phyloP scores from a whole-genome alignment of 2,329 filamentous ascomycete species.

The Fusarium nanum region DNA sequence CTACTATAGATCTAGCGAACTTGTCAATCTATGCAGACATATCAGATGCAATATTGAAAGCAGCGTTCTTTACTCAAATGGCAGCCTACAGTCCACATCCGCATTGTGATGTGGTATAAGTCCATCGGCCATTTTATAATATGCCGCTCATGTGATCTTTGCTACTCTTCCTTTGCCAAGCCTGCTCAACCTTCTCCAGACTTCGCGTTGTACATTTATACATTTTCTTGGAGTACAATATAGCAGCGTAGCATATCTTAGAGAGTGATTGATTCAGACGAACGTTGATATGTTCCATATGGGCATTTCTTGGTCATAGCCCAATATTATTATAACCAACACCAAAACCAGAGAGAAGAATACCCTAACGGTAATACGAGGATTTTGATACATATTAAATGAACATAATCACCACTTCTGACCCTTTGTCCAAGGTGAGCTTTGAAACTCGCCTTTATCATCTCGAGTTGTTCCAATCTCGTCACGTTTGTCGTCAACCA shows the following conservation, averaged over 20 bases:
- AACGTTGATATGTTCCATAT: neutral
- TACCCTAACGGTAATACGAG: neutral
- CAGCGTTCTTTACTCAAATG: neutral
- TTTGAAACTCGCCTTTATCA: constrained; percentile 47
- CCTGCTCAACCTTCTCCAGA: neutral
- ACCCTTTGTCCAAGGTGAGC: constrained; percentile 47
- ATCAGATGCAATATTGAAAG: neutral
- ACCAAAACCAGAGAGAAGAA: neutral
- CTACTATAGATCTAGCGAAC: neutral
- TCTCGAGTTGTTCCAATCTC: constrained; percentile 54
- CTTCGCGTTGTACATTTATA: neutral
- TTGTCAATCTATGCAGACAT: neutral
- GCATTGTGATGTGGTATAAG: neutral
- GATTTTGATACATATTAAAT: neutral
- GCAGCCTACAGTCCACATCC: neutral
- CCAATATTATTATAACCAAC: neutral
- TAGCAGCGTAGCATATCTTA: neutral
- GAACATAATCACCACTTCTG: constrained; percentile 38
- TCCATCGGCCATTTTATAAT: constrained; percentile 3
- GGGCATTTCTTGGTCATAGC: neutral
- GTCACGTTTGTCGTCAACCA: constrained; percentile 72
- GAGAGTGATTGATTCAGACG: neutral
- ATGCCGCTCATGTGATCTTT: constrained; percentile 23
- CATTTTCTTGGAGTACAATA: neutral
- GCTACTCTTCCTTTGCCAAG: neutral